Base-by-base conservation (phyloP, 1,139 yeast species). In the Saccharomyces hybrid region DNA sequence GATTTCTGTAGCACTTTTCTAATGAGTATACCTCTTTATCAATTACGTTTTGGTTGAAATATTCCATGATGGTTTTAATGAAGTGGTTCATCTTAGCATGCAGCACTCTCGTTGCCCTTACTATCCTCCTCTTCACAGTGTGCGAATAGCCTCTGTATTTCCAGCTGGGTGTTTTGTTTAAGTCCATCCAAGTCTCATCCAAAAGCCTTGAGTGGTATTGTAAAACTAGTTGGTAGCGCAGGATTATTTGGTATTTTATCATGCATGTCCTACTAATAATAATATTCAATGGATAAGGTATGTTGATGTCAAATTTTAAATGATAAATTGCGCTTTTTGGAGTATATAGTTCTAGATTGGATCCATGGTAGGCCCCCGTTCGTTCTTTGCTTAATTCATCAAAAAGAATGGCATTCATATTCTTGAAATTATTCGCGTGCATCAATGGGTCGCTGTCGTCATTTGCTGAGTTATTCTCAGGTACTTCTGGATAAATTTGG, bases 241-340 rank as follows among this genome's bases (percentile, higher is more conserved):
- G 89, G 55, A 90, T 73, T 32, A 89, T 74, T 68, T 91, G 97
- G 65, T 86, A 90, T 57, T 95, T 90, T 51, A 84, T 78, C 34
- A 89, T 76, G 31, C 86, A 81, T 47, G 88, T 85, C 57, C 84
- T 80, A 27, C 87, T 82, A 2, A 90, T 72, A 0, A 93, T 76
- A 44, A 91, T 75, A 60, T 90, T 89, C 50, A 90, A 71, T 0
- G 99, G 99, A 66, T 89, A 95, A 5, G 97, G 97, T 23, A 91
- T 74, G 28, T 78, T 74, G 38, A 88, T 69, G 53, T 88, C 87
- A 47, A 90, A 74, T 60, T 84, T 86, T 13, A 90, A 68, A 47
- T 81, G 81, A 62, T 84, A 80, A 6, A 81, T 73, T 13, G 82
- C 79, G 44, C 71, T 71, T 50, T 62, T 55, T 23, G 56, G 48